Evolutionary conservation across 2,329 filamentous ascomycete species (phyloP).

Genomic region (Pseudogymnoascus sp.): DNA sequence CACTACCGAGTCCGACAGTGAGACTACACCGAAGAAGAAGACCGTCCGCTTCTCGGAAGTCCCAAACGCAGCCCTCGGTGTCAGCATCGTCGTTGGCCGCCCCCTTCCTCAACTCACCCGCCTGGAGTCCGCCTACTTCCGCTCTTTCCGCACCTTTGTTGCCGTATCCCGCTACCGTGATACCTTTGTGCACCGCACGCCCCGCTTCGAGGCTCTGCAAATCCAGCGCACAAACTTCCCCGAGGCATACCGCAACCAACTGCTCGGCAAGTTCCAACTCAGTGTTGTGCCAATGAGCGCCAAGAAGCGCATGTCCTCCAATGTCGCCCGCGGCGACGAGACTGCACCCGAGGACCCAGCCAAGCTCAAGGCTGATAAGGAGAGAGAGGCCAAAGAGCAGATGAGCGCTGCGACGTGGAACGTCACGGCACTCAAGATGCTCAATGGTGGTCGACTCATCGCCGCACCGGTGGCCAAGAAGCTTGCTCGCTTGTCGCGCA

Average conservation of each 20-base stretch:
- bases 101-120: constrained; percentile 42
- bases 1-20: constrained; percentile 15
- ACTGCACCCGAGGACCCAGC: constrained; percentile 53
- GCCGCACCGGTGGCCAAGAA: constrained; percentile 55
- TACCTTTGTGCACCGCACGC: constrained; percentile 74
- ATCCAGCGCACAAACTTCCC: constrained; percentile 68
- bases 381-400: constrained; percentile 71
- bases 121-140: constrained; percentile 75
- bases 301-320: constrained; percentile 63
- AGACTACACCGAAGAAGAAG: constrained; percentile 52
- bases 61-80: constrained; percentile 12
- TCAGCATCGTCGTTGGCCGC: constrained; percentile 31
- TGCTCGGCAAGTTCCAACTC: constrained; percentile 78
- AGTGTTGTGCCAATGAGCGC: constrained; percentile 58
- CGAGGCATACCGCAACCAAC: constrained; percentile 66
- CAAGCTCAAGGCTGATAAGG: constrained; percentile 61
- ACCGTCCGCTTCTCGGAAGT: constrained; percentile 63
- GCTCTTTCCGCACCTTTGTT: constrained; percentile 70
- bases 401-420: constrained; percentile 54
- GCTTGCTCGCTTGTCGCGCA: constrained; percentile 45
- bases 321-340: constrained; percentile 65
- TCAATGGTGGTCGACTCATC: constrained; percentile 58
- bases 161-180: constrained; percentile 60
- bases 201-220: constrained; percentile 83
- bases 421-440: constrained; percentile 49